Evolutionary conservation across 805 yeast species (phyloP), one percentile per base, ranked within the genome.

Genomic region (Zygosaccharomyces gambellarensis): DNA sequence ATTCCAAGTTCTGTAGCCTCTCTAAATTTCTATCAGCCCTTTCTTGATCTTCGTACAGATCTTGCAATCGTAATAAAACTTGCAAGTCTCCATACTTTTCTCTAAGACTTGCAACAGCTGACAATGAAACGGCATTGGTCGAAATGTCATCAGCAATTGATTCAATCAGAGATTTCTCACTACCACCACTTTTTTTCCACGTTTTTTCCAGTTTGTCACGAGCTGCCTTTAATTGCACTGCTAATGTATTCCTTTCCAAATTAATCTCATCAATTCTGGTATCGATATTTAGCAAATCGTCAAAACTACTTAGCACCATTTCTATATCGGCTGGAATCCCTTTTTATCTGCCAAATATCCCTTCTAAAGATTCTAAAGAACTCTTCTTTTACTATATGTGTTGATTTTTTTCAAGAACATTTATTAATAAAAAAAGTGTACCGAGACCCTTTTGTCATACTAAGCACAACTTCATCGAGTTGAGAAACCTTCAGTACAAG

Each of bases 271-370:
- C 48, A 22, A 69, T 68, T 30, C 50, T 54, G 5, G 53, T 43
- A 28, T 67, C 63, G 17, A 70, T 55, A 17, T 52, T 43, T 12
- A 56, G 43, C 12, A 69, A 47, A 46, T 65, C 70, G 21, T 64
- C 47, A 12, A 51, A 43, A 36, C 49, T 39, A 10, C 48, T 31
- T 43, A 51, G 23, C n/a, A 32, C 32, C 50, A 47, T 47, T 17
- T 11, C 14, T 12, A 40, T 31, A 17, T 30, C 28, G 11, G 4
- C 19, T 19, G n/a, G 28, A 42, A 17, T 11, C 22, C 5, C 29
- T 5, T 30, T 4, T 2, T 27, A 25, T 40, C 3, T 12, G 2
- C 23, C 14, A 25, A 14, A 29, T 14, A n/a, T 7, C 12, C 14
- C 30, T 30, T 7, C 27, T n/a, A 29, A 41, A 28, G 17, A 31